phyloP scores from a whole-genome alignment of 2,329 filamentous ascomycete genomes.

The Cordyceps fumosorosea region DNA sequence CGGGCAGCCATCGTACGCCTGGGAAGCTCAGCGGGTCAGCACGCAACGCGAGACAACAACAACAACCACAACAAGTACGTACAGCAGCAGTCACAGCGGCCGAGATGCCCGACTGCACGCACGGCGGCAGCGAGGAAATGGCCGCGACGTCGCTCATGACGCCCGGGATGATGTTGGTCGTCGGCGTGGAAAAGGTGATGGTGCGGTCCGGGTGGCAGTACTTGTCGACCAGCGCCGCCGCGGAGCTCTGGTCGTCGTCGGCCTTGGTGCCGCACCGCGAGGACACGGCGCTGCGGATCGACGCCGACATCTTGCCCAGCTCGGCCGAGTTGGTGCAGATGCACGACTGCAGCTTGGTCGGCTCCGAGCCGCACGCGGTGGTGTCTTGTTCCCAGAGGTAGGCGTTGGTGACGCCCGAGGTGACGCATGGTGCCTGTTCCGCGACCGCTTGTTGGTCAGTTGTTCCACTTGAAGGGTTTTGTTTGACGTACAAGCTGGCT shows the following conservation, averaged over 20 bases:
- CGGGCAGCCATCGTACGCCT: slow-evolving; percentile 28
- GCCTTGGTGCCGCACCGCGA: slow-evolving; percentile 35
- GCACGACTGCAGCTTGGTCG: slow-evolving; percentile 38
- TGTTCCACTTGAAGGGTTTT: background rate
- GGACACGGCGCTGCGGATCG: slow-evolving; percentile 29
- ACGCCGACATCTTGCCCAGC: slow-evolving; percentile 18
- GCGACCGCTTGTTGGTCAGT: background rate
- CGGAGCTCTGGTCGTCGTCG: slow-evolving; percentile 38
- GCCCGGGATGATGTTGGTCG: slow-evolving; percentile 27
- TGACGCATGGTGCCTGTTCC: slow-evolving; percentile 39
- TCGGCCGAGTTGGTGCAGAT: slow-evolving; percentile 40
- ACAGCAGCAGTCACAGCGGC: slow-evolving; percentile 24
- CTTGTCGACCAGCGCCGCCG: slow-evolving; percentile 30
- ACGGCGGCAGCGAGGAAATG: slow-evolving; percentile 11
- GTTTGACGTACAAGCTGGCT: slow-evolving; percentile 25
- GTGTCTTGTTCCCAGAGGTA: slow-evolving; percentile 32
- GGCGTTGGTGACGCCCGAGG: slow-evolving; percentile 32
- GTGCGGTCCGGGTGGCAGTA: slow-evolving; percentile 37
- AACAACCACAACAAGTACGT: background rate
- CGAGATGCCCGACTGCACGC: slow-evolving; percentile 25
- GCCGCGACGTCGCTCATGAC: slow-evolving; percentile 39
- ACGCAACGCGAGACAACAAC: background rate
- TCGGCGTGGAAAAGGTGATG: slow-evolving; percentile 31
- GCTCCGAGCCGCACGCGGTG: slow-evolving; percentile 29
- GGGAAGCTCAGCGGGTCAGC: background rate